Base-by-base conservation (phyloP, 202 grass and related monocot genomes). In the Panicum virgatum region DNA sequence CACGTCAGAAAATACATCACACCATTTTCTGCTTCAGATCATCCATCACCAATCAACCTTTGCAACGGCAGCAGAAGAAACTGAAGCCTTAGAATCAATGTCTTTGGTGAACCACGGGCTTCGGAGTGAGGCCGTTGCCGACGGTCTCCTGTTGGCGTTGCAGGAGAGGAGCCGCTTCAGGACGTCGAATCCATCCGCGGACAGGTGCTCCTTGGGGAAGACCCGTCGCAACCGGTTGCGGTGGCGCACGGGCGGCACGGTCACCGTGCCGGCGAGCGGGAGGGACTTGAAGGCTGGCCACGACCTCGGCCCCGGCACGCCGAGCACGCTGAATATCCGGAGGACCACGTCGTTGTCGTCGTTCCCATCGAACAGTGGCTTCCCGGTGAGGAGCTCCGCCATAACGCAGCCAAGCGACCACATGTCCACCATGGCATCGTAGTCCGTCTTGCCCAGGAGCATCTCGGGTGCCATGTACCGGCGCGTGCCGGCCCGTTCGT, bases 91-190 rank as follows among this genome's bases (percentile, higher is more conserved):
- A 32, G 44, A 50, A 4, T 65, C 75, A 27, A 10, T 9, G 75
- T 22, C 18, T 13, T 82, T 16, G 11, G 43, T 64, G 75, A 87
- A 87, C 85, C 85, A 87, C n/a, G 52, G 72, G 62, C 46, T 80
- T 3, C 47, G 51, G 27, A 88, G 81, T 3, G 86, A 81, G 25
- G 50, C 58, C 2, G 54, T 36, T 15, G 86, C 86, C 37, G 86
- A 74, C 27, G 79, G 61, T 59, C 86, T 74, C 86, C 76, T 85
- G 32, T 79, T 12, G 40, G 47, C 40, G 50, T 80, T 26, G 29
- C 59, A 88, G n/a, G 61, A 68, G 51, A 88, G 60, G 43, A 88
- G 68, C 30, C 69, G 36, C 0, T 57, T 81, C 46, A 81, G 47
- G 52, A 89, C 19, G 12, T 69, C 52, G 48, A 80, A 85, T 1